These are phyloP conservation scores for Drosera spatulata DNA, from an alignment of 179 eudicot genomes.

Conservation along the genomic window DNA sequence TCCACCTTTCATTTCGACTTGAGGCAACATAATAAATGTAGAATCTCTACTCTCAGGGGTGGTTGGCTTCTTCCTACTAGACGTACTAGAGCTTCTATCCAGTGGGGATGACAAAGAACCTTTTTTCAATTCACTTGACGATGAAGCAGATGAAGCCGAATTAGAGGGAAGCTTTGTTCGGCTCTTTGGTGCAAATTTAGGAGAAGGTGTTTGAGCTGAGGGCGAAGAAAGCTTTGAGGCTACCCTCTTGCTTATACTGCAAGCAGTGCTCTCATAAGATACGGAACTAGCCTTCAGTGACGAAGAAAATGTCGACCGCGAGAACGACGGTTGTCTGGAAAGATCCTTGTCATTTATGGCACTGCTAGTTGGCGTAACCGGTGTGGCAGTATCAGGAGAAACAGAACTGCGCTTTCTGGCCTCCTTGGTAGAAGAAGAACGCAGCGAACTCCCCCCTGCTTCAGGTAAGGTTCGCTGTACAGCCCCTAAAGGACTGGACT, in stretches of 20 bases:
- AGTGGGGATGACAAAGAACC: slow-evolving; percentile 36
- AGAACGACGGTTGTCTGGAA: slow-evolving; percentile 21
- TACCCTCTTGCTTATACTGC: slow-evolving; percentile 33
- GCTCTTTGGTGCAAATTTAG: slow-evolving; percentile 20
- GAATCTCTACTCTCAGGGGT: slow-evolving; percentile 65
- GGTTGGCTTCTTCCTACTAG: slow-evolving; percentile 40
- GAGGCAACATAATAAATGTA: slow-evolving; percentile 65
- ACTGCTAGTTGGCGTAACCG: slow-evolving; percentile 32
- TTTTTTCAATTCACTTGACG: slow-evolving; percentile 26
- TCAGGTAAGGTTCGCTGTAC: slow-evolving; percentile 68
- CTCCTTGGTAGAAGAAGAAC: slow-evolving; percentile 32
- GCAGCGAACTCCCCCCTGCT: slow-evolving; percentile 29
- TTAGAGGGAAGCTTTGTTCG: slow-evolving; percentile 14
- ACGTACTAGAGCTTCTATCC: slow-evolving; percentile 35
- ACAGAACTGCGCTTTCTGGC: slow-evolving; percentile 29
- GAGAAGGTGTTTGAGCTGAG: slow-evolving; percentile 35
- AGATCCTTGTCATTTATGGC: slow-evolving; percentile 32
- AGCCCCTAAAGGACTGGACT: slow-evolving; percentile 25
- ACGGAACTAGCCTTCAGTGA: slow-evolving; percentile 32
- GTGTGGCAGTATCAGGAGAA: slow-evolving; percentile 41
- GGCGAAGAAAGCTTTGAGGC: slow-evolving; percentile 34
- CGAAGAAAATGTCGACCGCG: slow-evolving; percentile 36
- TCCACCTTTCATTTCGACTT: slow-evolving; percentile 79
- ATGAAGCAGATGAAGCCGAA: slow-evolving; percentile 11
- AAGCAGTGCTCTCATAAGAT: slow-evolving; percentile 43